Base-by-base conservation (phyloP, 441 rosid genomes). In the Erodium texanum region DNA sequence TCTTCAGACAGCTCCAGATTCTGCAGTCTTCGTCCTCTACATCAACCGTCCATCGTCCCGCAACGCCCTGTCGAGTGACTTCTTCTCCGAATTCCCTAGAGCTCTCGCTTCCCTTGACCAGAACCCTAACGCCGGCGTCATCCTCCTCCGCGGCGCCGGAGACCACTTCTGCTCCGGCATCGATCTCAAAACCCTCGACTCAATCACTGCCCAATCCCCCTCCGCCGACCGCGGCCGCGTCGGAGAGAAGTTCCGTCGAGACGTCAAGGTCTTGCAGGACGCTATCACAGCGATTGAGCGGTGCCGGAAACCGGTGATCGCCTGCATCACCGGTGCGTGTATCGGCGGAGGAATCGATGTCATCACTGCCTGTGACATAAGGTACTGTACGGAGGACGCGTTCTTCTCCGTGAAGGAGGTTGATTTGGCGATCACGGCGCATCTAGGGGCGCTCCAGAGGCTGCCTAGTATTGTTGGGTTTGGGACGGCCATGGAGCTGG, bases 401-500 rank as follows among this genome's bases (percentile, higher is more conserved):
- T 85, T 86, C 61, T 90, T 93, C 76, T 75, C 89, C 0, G 89
- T 89, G 16, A 90, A 87, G 72, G 98, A 93, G 81, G 89, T 90
- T 0, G 97, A 89, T 74, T 29, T 89, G 69, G 95, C 83, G 12
- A 77, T 93, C 52, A 84, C 87, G 12, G 97, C 96, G 7, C 97
- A 90, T 79, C 81, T 91, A 2, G 97, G 98, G 16, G 82, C 95
- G 36, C 79, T 93, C 0, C 95, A 93, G 86, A 71, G 98, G 67
- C 59, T 93, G 20, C 97, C 97, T 9, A 62, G 70, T 18, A 89
- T 93, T 7, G 88, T 93, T 10, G 96, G 95, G 24, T 74, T 68
- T 18, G 96, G 93, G 0, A 78, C 78, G 18, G 87, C 97, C 3
- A 76, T 90, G 84, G 97, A 89, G 16, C 68, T 90, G 75, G 85